These are phyloP conservation scores for Phytophthora pini DNA, from an alignment of 352 stramenopile genomes.

Conservation along the genomic window DNA sequence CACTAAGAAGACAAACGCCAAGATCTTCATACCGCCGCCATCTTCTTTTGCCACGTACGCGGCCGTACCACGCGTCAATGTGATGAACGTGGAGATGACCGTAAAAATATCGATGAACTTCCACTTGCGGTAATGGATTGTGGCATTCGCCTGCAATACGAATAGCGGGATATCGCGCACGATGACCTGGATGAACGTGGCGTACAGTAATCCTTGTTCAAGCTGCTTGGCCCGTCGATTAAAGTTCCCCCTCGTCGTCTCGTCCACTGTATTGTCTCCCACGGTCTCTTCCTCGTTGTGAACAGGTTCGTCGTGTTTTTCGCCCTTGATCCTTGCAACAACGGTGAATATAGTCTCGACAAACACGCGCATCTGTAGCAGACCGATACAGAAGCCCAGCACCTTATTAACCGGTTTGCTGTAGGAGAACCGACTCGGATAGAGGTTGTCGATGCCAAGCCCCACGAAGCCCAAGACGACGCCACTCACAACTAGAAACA, in stretches of 20 bases:
- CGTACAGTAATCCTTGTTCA: constrained; percentile 47
- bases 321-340: constrained; percentile 13
- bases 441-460: constrained; percentile 46
- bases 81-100: constrained; percentile 57
- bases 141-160: constrained; percentile 76
- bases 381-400: constrained; percentile 47
- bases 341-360: constrained; percentile 57
- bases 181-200: constrained; percentile 70
- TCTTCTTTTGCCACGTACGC: constrained; percentile 60
- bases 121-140: constrained; percentile 86
- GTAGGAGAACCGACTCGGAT: constrained; percentile 47
- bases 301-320: constrained; percentile 4
- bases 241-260: constrained; percentile 3
- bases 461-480: constrained; percentile 73
- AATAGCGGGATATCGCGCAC: constrained; percentile 79
- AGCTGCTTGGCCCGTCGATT: constrained; percentile 21
- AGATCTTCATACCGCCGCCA: constrained; percentile 30
- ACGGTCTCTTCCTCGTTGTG: constrained; percentile 3
- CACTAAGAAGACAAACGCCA: constrained; percentile 54
- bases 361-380: constrained; percentile 74
- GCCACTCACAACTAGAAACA: constrained; percentile 65
- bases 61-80: constrained; percentile 50
- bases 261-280: constrained; percentile 10
- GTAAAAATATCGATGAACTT: constrained; percentile 68
- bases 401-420: constrained; percentile 39